Conservation (phyloP, 169 alveolate genomes). For the Eimeria acervulina region DNA sequence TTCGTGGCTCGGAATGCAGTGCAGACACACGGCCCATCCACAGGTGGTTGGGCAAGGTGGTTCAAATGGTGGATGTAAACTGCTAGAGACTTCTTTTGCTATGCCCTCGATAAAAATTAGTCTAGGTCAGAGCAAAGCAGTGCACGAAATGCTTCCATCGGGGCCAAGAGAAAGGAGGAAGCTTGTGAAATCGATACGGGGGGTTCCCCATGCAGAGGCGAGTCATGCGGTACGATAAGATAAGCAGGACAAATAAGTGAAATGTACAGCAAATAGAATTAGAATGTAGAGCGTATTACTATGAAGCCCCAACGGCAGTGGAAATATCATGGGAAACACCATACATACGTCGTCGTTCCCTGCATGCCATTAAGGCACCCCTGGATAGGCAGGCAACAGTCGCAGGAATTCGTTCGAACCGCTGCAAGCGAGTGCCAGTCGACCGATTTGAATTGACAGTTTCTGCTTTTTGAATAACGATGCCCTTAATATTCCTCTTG, state of each 20-base stretch:
- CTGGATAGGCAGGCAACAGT: too few species aligned
- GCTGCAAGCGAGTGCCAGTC: too few species aligned
- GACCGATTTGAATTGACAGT: too few species aligned
- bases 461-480: background rate
- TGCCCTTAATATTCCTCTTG: background rate
- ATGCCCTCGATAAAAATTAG: background rate
- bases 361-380: background rate
- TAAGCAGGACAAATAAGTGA: too few species aligned
- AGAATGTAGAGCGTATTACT: background rate
- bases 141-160: background rate
- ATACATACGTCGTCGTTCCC: too few species aligned
- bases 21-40: background rate
- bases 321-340: too few species aligned
- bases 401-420: too few species aligned
- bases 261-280: background rate
- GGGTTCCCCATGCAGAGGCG: too few species aligned
- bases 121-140: background rate
- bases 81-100: background rate
- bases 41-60: background rate
- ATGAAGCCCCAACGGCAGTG: background rate
- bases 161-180: too few species aligned
- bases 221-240: too few species aligned
- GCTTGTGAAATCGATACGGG: too few species aligned
- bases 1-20: background rate
- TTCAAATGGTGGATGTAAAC: background rate